These are phyloP conservation scores for Mycena indigotica DNA, from an alignment of 768 basidiomycete species.

Conservation along the genomic window DNA sequence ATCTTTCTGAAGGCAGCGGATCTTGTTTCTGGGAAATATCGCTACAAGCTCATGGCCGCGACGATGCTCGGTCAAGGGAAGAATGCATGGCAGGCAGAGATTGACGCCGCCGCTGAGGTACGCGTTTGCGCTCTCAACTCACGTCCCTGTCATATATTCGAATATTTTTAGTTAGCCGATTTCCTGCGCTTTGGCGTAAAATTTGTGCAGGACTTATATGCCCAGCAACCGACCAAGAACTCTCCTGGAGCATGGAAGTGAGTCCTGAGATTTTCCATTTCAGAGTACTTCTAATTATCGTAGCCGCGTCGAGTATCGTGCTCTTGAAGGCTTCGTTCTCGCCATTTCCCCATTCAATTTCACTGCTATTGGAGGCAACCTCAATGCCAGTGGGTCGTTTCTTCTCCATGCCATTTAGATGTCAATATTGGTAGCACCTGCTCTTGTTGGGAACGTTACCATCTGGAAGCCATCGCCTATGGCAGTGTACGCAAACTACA, in stretches of 20 bases:
- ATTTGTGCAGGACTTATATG: conserved; percentile 93
- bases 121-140: conserved; percentile 25
- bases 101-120: conserved; percentile 98
- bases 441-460: conserved; percentile 91
- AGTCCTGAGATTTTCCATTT: conserved; percentile 34
- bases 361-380: conserved; percentile 97
- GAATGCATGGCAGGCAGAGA: conserved; percentile 99
- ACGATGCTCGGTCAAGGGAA: conserved; percentile 99
- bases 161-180: conserved; percentile 67
- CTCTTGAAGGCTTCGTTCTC: conserved; percentile 97
- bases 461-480: conserved; percentile 98
- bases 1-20: conserved; percentile 99
- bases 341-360: conserved; percentile 99
- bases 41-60: conserved; percentile 92
- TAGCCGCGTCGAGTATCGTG: conserved; percentile 93
- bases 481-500: conserved; percentile 93
- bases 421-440: conserved; percentile 59
- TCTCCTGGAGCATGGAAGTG: conserved; percentile 92
- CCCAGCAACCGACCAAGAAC: conserved; percentile 88
- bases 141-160: too few species aligned
- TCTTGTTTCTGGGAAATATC: conserved; percentile 91
- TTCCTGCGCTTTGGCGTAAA: conserved; percentile 97
- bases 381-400: conserved; percentile 60
- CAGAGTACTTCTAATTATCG: conserved; percentile 5
- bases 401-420: conserved; percentile 2